Percentiles rank a stretch among this genome's conserved stretches.
These are phyloP conservation scores for Ceratocystis ficicola DNA, from an alignment of 2,329 filamentous ascomycete genomes.

Conservation along the genomic window DNA sequence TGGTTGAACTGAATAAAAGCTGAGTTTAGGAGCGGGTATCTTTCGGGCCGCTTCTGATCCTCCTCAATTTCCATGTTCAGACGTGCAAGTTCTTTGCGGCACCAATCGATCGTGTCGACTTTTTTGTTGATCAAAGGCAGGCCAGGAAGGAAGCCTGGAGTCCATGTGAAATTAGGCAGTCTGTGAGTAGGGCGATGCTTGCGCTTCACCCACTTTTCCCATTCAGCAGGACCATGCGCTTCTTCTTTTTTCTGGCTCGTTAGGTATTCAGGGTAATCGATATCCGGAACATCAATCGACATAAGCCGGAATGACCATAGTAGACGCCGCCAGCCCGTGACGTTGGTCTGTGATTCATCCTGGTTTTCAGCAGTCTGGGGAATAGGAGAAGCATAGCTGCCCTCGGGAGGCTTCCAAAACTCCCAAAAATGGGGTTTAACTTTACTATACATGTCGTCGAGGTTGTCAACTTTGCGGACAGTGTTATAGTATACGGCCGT, in stretches of 20 bases:
- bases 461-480: conserved; percentile 38
- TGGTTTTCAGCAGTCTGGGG: conserved; percentile 43
- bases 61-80: conserved; percentile 85
- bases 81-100: conserved; percentile 71
- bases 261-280: conserved; percentile 51
- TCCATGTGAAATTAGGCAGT: conserved; percentile 48
- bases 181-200: conserved; percentile 79
- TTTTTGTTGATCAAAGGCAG: conserved; percentile 75
- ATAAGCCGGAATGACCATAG: conserved; percentile 18
- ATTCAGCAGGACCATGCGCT: conserved; percentile 44
- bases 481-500: conserved; percentile 34
- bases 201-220: conserved; percentile 70
- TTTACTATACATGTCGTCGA: conserved; percentile 39
- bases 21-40: conserved; percentile 85
- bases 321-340: conserved; percentile 36
- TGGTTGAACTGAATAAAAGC: conserved; percentile 98
- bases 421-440: conserved; percentile 44
- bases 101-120: conserved; percentile 89
- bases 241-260: conserved; percentile 52
- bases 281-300: conserved; percentile 31
- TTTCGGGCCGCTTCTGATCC: conserved; percentile 74
- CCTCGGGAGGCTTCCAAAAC: conserved; percentile 52
- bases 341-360: conserved; percentile 28
- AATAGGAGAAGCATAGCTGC: conserved; percentile 49
- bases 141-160: conserved; percentile 57